Conservation (phyloP, 129 eudicot genomes). For the Mikania micrantha region DNA sequence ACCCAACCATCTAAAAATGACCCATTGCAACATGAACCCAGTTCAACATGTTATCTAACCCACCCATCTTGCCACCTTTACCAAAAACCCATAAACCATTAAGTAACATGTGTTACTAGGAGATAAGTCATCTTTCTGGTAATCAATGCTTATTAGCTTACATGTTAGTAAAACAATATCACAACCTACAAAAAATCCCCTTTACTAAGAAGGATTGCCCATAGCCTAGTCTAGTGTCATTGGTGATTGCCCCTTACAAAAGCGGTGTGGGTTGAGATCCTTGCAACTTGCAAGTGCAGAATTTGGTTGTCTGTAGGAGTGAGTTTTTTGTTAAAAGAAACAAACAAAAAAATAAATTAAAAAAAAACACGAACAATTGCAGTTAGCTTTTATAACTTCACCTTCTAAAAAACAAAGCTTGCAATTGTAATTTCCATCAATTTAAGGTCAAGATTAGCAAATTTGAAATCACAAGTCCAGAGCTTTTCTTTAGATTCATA, state of each 20-base stretch:
- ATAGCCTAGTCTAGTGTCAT: too few relatives aligned
- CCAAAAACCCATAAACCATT: background rate
- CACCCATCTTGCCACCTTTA: background rate
- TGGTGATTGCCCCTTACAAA: too few relatives aligned
- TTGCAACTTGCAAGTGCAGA: too few relatives aligned
- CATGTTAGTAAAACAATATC: background rate
- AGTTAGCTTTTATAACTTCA: background rate
- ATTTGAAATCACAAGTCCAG: background rate
- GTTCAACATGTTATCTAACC: background rate
- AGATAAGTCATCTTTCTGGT: background rate
- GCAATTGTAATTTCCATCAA: background rate
- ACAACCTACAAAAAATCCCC: background rate
- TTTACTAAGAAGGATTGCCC: background rate
- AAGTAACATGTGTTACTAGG: background rate
- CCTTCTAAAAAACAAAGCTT: background rate
- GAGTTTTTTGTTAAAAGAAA: too few relatives aligned
- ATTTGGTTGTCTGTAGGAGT: too few relatives aligned
- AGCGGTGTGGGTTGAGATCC: too few relatives aligned
- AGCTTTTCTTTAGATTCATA: background rate
- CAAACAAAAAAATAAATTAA: too few relatives aligned
- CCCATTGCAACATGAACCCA: background rate
- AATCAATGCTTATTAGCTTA: background rate
- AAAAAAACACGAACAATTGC: background rate
- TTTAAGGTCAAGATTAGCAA: background rate
- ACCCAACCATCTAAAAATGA: background rate